Evolutionary conservation across 345 rosid species (phyloP).

Genomic region (Pistacia atlantica): DNA sequence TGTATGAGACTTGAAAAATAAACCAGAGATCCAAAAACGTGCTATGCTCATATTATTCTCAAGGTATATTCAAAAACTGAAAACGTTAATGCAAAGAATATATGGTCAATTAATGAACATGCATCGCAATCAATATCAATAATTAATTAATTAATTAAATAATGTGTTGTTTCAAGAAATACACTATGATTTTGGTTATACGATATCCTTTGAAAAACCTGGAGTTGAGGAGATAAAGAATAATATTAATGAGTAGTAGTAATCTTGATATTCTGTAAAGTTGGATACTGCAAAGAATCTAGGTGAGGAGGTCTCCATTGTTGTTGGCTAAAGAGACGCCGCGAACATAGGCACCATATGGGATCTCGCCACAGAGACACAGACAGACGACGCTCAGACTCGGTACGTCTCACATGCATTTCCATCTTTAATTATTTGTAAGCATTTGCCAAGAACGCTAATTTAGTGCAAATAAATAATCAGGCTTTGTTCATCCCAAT

Average conservation of each 20-base stretch:
- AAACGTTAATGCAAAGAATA: neutral
- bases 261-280: no score
- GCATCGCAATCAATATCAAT: neutral
- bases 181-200: neutral
- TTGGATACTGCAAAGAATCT: constrained; percentile 9
- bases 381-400: neutral
- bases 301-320: constrained; percentile 1
- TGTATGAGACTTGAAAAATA: neutral
- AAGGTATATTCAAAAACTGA: neutral
- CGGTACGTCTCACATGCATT: constrained; percentile 40
- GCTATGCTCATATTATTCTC: constrained; percentile 2
- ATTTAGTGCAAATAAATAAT: neutral
- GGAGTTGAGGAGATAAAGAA: neutral
- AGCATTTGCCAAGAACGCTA: constrained; percentile 18
- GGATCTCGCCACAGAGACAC: constrained; percentile 31
- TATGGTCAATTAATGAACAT: constrained; percentile 8
- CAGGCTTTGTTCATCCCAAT: neutral
- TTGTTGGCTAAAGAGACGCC: constrained; percentile 55
- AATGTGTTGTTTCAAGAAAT: neutral
- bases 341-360: constrained; percentile 60
- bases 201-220: neutral
- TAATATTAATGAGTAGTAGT: neutral
- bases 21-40: neutral
- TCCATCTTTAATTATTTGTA: constrained; percentile 23
- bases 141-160: no score